Evolutionary conservation across 73 alveolate species (phyloP).

Genomic region (Paramecium octaurelia): DNA sequence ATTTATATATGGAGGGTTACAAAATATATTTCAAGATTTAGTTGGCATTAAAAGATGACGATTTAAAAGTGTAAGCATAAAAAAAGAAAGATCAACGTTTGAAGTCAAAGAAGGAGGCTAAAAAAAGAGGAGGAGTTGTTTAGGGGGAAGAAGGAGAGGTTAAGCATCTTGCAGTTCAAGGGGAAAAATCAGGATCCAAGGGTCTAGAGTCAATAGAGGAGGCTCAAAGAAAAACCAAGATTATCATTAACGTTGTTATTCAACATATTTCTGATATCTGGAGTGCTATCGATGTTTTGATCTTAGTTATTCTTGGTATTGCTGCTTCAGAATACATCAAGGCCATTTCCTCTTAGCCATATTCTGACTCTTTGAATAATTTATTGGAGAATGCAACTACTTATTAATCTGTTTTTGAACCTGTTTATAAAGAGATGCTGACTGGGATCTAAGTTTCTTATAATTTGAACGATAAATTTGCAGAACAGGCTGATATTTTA

Average conservation of each 20-base stretch:
- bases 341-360: not conserved
- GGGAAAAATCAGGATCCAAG: not conserved
- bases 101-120: not conserved
- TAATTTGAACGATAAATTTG: not conserved
- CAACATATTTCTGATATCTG: not conserved
- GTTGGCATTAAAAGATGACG: not conserved
- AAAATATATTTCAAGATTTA: not conserved
- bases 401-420: not conserved
- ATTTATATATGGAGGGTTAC: conserved; percentile 16
- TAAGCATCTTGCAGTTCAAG: not conserved
- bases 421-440: not conserved
- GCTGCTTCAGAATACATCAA: not conserved
- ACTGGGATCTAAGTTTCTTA: not conserved
- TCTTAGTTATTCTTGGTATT: not conserved
- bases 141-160: not conserved
- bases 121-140: not conserved
- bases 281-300: conserved; percentile 11
- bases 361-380: not conserved
- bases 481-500: not conserved
- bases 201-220: not conserved
- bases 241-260: not conserved
- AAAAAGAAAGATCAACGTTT: not conserved
- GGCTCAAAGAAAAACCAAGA: not conserved
- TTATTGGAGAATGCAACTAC: not conserved
- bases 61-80: not conserved